These are phyloP conservation scores for Naganishia albida DNA, from an alignment of 1,284 basidiomycete species.

Conservation along the genomic window DNA sequence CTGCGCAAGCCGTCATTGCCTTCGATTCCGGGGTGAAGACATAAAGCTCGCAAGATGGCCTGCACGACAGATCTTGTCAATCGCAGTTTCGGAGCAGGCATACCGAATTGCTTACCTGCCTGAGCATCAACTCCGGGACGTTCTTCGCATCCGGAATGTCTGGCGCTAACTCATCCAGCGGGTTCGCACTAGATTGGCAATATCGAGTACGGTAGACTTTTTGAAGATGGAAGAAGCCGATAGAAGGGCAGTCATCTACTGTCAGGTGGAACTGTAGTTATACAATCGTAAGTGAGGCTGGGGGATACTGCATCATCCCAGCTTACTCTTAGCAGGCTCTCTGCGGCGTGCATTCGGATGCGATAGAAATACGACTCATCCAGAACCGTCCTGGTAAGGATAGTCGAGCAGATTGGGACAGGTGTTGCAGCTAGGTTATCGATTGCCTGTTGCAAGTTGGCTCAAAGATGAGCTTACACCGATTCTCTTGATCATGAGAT, in stretches of 20 bases:
- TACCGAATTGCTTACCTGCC: slow-evolving; percentile 8
- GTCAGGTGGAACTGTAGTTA: slow-evolving; percentile 8
- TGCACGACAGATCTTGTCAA: not conserved
- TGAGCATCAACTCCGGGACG: slow-evolving; percentile 20
- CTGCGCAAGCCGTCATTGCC: slow-evolving; percentile 13
- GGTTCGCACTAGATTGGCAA: slow-evolving; percentile 81
- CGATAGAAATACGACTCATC: slow-evolving; percentile 96
- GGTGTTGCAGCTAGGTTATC: slow-evolving; percentile 78
- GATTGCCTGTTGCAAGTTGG: slow-evolving; percentile 67
- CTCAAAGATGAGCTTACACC: not conserved
- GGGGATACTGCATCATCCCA: not conserved
- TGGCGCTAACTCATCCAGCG: slow-evolving; percentile 35
- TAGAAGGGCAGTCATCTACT: slow-evolving; percentile 55
- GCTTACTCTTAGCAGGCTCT: slow-evolving; percentile 79
- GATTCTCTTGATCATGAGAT: slow-evolving; percentile 18
- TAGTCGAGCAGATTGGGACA: slow-evolving; percentile 84
- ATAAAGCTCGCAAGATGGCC: slow-evolving; percentile 8
- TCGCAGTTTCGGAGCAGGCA: not conserved
- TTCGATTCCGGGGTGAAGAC: slow-evolving; percentile 13
- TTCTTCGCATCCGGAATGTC: slow-evolving; percentile 14
- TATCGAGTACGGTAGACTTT: slow-evolving; percentile 87
- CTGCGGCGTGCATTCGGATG: slow-evolving; percentile 92
- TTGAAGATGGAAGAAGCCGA: slow-evolving; percentile 93
- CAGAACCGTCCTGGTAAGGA: slow-evolving; percentile 86
- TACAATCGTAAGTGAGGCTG: not conserved